Base-by-base conservation (phyloP, 305 asterid species). In the Petunia hybrid region DNA sequence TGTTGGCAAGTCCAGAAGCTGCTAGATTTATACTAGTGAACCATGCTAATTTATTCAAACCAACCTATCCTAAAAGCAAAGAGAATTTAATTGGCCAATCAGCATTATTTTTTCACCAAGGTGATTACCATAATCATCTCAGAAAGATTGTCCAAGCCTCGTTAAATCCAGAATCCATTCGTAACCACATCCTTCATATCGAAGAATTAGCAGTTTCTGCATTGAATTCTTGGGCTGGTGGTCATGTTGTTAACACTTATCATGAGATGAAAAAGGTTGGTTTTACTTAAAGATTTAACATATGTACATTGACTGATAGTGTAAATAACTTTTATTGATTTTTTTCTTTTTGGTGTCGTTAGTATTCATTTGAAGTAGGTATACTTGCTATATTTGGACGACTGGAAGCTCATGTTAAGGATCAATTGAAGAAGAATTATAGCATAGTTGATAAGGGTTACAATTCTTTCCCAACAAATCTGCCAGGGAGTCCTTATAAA, bases 1-100 rank as follows among this genome's bases (percentile, higher is more conserved):
- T 95, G 99, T 68, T 94, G 82, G 90, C 99, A 0, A 91, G 97
- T 84, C 99, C 98, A 3, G 99, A 94, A 0, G 99, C 98, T 4
- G 97, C 95, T 66, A 88, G 98, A 46, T 92, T 95, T 61, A 97
- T 95, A 60, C 83, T 95, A 5, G 89, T 90, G 3, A 91, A 83
- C 2, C 89, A 87, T 59, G 90, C 98, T 1, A 84, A 89, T 59
- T 87, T 95, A 84, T 95, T 95, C 93, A 94, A 88, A 88, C 99
- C 99, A 9, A 92, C 98, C 0, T 95, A 92, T 80, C 99, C 98
- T 0, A 91, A 84, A 84, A 91, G 97, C 82, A 94, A 94, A 86
- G 98, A 95, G 53, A 81, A 48, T 3, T 78, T 95, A 84, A 91
- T 95, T 62, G 99, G 99, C 43, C 95, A 93, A 0, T 86, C 88